Percentiles rank a stretch among this genome's conserved stretches.
Conservation (phyloP, 2,329 filamentous ascomycete genomes). For the Rhynchosporium secalis region DNA sequence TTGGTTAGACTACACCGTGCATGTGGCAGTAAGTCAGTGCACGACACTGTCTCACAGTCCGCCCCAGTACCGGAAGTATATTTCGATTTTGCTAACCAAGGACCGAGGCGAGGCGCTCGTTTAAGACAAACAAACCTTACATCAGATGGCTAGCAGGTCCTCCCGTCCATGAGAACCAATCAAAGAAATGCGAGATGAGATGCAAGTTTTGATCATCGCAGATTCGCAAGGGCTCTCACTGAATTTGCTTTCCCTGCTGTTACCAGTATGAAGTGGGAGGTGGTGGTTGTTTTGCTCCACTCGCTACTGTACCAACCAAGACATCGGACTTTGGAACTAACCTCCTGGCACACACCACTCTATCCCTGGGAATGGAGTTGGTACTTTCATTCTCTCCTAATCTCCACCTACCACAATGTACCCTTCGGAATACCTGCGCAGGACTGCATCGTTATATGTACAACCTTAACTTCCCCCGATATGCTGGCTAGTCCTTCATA, state of each 20-base stretch:
- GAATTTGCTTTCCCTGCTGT: background rate
- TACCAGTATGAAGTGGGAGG: background rate
- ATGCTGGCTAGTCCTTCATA: slow-evolving; percentile 5
- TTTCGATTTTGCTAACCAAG: slow-evolving; percentile 1
- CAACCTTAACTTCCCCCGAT: background rate
- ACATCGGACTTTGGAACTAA: slow-evolving; percentile 3
- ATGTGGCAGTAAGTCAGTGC: slow-evolving; percentile 7
- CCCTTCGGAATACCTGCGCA: background rate
- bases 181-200: too few relatives aligned
- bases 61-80: slow-evolving; percentile 8
- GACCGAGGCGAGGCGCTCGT: slow-evolving; percentile 2
- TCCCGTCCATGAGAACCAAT: slow-evolving; percentile 12
- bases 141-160: slow-evolving; percentile 14
- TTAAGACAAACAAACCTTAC: background rate
- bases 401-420: slow-evolving; percentile 13
- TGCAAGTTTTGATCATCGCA: background rate
- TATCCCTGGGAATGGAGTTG: slow-evolving; percentile 1
- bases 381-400: slow-evolving; percentile 1
- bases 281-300: background rate
- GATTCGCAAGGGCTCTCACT: background rate
- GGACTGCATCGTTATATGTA: background rate
- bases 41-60: background rate
- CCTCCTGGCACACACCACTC: slow-evolving; percentile 4
- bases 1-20: background rate
- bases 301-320: slow-evolving; percentile 7